Conservation (phyloP, 148 eudicot genomes). For the Dianthus caryophyllus region DNA sequence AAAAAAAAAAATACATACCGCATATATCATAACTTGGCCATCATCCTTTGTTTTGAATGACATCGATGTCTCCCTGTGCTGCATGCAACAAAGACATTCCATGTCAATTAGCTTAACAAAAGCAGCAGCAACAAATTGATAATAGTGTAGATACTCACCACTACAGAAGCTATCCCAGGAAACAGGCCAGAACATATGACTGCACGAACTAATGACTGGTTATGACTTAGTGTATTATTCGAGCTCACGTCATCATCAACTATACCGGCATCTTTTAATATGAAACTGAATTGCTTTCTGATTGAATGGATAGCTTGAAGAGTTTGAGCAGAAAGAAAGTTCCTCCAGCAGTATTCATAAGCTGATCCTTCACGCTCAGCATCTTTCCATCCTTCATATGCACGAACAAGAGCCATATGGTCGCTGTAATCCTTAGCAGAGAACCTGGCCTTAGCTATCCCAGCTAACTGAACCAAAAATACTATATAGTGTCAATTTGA, state of each 20-base stretch:
- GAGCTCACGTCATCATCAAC: constrained; percentile 57
- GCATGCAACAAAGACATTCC: constrained; percentile 28
- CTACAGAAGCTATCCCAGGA: constrained; percentile 96
- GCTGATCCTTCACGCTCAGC: constrained; percentile 98
- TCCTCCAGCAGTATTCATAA: constrained; percentile 99
- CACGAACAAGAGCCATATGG: constrained; percentile 99
- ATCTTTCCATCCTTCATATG: constrained; percentile 99
- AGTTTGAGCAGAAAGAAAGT: constrained; percentile 94
- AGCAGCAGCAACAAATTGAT: background rate
- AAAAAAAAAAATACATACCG: no score
- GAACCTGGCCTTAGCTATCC: constrained; percentile 95
- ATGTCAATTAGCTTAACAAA: constrained; percentile 16
- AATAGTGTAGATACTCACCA: constrained; percentile 50
- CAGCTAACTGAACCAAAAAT: constrained; percentile 66
- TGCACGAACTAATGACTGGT: constrained; percentile 95
- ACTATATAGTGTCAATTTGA: background rate
- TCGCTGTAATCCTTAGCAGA: constrained; percentile 99
- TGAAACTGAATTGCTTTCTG: constrained; percentile 80
- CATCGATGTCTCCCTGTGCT: constrained; percentile 99
- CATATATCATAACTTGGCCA: constrained; percentile 89
- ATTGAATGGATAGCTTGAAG: constrained; percentile 99
- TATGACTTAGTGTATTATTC: constrained; percentile 80
- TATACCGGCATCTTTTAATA: constrained; percentile 78
- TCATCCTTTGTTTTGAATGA: constrained; percentile 99
- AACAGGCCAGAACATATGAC: constrained; percentile 94